Evolutionary conservation across 176 grass and related monocot genomes (phyloP).

Genomic region (Echinochloa phyllopogon): DNA sequence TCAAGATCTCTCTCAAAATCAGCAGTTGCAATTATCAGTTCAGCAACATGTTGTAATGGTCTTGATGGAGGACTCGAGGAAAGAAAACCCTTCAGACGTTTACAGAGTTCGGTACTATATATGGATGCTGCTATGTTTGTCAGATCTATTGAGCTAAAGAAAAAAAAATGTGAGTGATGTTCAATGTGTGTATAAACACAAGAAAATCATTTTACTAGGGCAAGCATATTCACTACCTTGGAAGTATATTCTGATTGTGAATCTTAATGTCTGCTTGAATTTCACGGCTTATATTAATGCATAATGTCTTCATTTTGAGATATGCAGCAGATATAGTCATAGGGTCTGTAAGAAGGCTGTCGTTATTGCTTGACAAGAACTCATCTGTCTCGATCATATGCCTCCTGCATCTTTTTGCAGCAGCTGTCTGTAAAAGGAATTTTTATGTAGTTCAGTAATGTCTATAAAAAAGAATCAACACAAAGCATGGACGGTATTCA

Average conservation of each 20-base stretch:
- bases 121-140: conserved; percentile 89
- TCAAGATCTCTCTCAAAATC: conserved; percentile 94
- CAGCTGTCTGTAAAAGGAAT: conserved; percentile 65
- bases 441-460: conserved; percentile 30
- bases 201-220: conserved; percentile 16
- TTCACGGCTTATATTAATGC: conserved; percentile 82
- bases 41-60: conserved; percentile 78
- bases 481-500: neutral
- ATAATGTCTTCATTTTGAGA: conserved; percentile 93
- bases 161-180: conserved; percentile 31
- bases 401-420: conserved; percentile 85
- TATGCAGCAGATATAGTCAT: conserved; percentile 87
- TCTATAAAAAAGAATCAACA: conserved; percentile 7
- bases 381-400: conserved; percentile 97
- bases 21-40: conserved; percentile 77
- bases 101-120: conserved; percentile 87
- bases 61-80: conserved; percentile 85
- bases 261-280: conserved; percentile 98
- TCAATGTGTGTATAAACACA: conserved; percentile 6
- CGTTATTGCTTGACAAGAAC: conserved; percentile 81
- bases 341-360: conserved; percentile 76
- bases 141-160: conserved; percentile 90
- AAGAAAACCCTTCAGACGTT: conserved; percentile 81
- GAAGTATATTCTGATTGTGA: conserved; percentile 94
- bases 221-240: conserved; percentile 60